Evolutionary conservation across 306 rosid species (phyloP).

Genomic region (Medicago ruthenica): DNA sequence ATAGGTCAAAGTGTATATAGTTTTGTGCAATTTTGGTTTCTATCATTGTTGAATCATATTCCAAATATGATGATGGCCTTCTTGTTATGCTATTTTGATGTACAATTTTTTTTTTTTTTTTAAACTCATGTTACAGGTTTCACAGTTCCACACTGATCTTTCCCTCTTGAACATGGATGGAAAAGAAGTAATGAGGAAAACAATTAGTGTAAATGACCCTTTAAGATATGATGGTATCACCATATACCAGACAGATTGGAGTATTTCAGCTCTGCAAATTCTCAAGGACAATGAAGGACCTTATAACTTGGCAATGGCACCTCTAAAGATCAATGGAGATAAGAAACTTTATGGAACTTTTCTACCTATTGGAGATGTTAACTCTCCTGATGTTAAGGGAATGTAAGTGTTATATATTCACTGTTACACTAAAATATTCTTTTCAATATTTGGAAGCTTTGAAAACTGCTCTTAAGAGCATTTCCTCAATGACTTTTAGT

Average conservation of each 20-base stretch:
- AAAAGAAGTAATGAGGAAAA: conserved; percentile 88
- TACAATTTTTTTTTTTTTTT: background rate
- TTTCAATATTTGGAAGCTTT: conserved; percentile 12
- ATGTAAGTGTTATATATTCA: conserved; percentile 60
- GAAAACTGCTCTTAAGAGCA: background rate
- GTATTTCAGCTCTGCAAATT: conserved; percentile 83
- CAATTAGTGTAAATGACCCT: conserved; percentile 92
- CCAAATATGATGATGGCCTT: background rate
- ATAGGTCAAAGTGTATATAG: conserved; percentile 2
- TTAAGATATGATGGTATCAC: conserved; percentile 84
- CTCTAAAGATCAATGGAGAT: conserved; percentile 90
- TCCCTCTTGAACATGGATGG: conserved; percentile 77
- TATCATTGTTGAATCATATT: conserved; percentile 6
- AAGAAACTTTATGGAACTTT: conserved; percentile 92
- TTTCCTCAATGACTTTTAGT: background rate
- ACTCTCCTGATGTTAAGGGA: conserved; percentile 83
- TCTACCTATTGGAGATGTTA: conserved; percentile 80
- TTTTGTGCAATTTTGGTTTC: conserved; percentile 25
- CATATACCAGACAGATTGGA: conserved; percentile 96
- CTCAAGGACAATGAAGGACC: conserved; percentile 91
- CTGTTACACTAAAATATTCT: background rate
- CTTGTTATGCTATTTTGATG: conserved; percentile 4
- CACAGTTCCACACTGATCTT: conserved; percentile 89
- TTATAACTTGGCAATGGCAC: conserved; percentile 93
- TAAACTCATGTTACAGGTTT: conserved; percentile 58